Percentiles rank a stretch among this genome's conserved stretches.
These are phyloP conservation scores for Kwoniella heveanensis DNA, from an alignment of 768 basidiomycete genomes.

Conservation along the genomic window DNA sequence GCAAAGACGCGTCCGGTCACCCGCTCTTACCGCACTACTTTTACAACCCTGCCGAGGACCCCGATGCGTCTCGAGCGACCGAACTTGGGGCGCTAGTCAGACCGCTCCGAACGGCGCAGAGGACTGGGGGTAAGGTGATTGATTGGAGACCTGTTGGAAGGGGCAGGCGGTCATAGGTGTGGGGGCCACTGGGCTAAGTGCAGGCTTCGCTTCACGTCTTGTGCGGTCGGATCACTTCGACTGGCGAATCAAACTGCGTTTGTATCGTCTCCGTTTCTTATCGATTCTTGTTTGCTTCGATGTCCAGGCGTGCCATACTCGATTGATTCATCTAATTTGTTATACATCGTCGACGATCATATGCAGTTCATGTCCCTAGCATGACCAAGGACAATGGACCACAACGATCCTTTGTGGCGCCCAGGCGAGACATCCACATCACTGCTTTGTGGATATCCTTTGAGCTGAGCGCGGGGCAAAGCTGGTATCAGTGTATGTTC, in stretches of 20 bases:
- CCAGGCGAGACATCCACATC: neutral
- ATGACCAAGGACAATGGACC: neutral
- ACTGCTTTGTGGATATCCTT: neutral
- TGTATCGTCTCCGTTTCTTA: neutral
- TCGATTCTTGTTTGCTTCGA: neutral
- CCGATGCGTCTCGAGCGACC: constrained; percentile 43
- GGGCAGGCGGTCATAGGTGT: constrained; percentile 32
- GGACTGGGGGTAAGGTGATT: constrained; percentile 52
- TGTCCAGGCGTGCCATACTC: neutral
- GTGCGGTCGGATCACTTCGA: no score
- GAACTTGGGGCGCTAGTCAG: constrained; percentile 53
- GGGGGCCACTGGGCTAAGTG: neutral
- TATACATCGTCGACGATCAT: neutral
- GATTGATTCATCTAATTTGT: neutral
- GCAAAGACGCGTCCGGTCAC: constrained; percentile 56
- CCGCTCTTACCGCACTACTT: constrained; percentile 55
- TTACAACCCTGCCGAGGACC: constrained; percentile 55
- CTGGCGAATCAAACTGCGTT: neutral
- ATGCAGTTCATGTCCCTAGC: neutral
- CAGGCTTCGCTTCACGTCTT: no score
- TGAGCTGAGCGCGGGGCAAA: no score
- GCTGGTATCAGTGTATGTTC: no score
- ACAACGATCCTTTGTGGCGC: neutral
- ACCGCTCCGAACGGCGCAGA: constrained; percentile 49
- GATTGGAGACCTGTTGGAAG: constrained; percentile 55